These are phyloP conservation scores for Trametes meyenii DNA, from an alignment of 768 basidiomycete species.

Conservation along the genomic window DNA sequence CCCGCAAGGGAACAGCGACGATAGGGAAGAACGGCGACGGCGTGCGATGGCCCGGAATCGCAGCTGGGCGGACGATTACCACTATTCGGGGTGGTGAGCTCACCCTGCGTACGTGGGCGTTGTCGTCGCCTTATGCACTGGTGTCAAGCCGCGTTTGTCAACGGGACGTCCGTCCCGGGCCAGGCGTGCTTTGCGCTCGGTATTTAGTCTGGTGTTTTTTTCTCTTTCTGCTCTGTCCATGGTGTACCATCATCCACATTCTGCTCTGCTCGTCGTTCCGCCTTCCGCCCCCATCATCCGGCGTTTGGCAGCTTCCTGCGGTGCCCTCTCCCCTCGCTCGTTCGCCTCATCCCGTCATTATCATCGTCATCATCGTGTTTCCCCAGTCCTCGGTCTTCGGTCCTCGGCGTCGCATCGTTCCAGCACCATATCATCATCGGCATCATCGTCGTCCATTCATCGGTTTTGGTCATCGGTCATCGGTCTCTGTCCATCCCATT, in stretches of 20 bases:
- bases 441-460: not conserved
- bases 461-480: too few relatives aligned
- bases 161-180: slow-evolving; percentile 1
- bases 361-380: not conserved
- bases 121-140: not conserved
- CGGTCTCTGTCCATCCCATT: not conserved
- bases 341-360: not conserved
- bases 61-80: slow-evolving; percentile 72
- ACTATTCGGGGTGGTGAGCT: slow-evolving; percentile 63
- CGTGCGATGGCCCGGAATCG: slow-evolving; percentile 59
- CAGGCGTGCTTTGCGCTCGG: not conserved
- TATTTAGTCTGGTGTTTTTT: slow-evolving; percentile 15
- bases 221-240: slow-evolving; percentile 2
- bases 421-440: not conserved
- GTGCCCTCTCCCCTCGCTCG: not conserved
- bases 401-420: not conserved
- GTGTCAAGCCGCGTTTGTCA: not conserved
- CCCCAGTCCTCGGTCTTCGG: not conserved
- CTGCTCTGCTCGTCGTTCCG: not conserved
- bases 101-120: not conserved
- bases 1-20: slow-evolving; percentile 39
- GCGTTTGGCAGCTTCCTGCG: not conserved
- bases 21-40: slow-evolving; percentile 45
- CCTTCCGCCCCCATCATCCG: not conserved
- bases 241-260: slow-evolving; percentile 16